phyloP scores from a whole-genome alignment of 352 stramenopile species.

The Globisporangium heterothallicum region DNA sequence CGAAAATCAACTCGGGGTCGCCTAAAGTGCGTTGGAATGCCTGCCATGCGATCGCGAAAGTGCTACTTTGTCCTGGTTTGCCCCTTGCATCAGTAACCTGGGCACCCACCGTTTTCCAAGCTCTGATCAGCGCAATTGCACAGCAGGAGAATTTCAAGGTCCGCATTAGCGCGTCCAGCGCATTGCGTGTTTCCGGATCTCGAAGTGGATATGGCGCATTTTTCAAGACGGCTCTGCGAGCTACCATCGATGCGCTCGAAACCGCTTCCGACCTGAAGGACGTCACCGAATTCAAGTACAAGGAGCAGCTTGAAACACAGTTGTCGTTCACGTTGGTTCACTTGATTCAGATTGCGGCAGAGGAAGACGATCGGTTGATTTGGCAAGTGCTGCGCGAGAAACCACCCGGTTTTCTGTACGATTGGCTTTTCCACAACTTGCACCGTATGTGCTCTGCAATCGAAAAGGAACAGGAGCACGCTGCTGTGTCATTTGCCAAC shows the following conservation, averaged over 20 bases:
- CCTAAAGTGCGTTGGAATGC: slow-evolving; percentile 87
- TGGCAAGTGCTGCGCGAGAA: slow-evolving; percentile 64
- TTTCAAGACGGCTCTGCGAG: slow-evolving; percentile 53
- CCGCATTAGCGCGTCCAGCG: slow-evolving; percentile 76
- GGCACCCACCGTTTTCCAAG: slow-evolving; percentile 72
- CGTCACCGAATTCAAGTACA: slow-evolving; percentile 88
- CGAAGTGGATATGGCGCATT: slow-evolving; percentile 71
- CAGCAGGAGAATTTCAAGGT: slow-evolving; percentile 90
- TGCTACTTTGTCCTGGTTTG: slow-evolving; percentile 72
- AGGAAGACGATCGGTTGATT: slow-evolving; percentile 69
- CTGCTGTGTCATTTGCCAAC: no score
- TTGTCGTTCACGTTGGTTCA: slow-evolving; percentile 84
- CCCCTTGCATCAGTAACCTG: slow-evolving; percentile 71
- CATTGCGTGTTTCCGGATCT: slow-evolving; percentile 61
- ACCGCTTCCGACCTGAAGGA: slow-evolving; percentile 81
- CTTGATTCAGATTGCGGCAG: slow-evolving; percentile 64
- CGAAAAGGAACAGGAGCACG: slow-evolving; percentile 42
- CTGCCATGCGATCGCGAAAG: slow-evolving; percentile 84
- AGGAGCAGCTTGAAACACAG: slow-evolving; percentile 84
- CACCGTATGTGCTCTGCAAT: slow-evolving; percentile 75
- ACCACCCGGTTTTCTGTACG: slow-evolving; percentile 73
- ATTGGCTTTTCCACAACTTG: slow-evolving; percentile 85
- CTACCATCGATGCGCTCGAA: slow-evolving; percentile 75
- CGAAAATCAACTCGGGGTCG: slow-evolving; percentile 74
- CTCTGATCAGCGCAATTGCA: slow-evolving; percentile 63